Evolutionary conservation across 1,284 basidiomycete species (phyloP).

Genomic region (Rhodotorula sp.): DNA sequence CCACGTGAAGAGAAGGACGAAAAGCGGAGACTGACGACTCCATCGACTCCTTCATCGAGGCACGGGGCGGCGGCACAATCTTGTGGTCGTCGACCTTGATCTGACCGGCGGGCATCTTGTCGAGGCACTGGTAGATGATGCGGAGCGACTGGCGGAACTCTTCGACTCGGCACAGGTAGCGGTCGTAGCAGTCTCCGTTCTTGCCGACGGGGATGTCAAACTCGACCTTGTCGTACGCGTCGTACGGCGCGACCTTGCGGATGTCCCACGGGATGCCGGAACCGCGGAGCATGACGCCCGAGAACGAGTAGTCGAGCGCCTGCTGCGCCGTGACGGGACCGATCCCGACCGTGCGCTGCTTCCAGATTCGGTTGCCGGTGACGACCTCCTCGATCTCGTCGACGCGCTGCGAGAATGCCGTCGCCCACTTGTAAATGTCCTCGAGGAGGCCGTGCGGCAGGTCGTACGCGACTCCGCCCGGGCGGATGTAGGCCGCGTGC

Average conservation of each 20-base stretch:
- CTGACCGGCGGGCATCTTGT: conserved; percentile 94
- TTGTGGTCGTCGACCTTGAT: conserved; percentile 98
- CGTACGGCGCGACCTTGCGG: conserved; percentile 87
- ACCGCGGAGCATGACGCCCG: conserved; percentile 94
- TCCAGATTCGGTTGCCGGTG: conserved; percentile 98
- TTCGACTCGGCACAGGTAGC: conserved; percentile 93
- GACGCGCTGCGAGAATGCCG: conserved; percentile 80
- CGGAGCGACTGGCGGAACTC: conserved; percentile 93
- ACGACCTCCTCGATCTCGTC: conserved; percentile 99
- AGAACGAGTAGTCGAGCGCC: conserved; percentile 91
- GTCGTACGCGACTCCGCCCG: conserved; percentile 97
- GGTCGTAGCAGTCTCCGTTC: conserved; percentile 96
- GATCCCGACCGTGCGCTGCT: conserved; percentile 86
- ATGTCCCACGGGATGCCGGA: conserved; percentile 95
- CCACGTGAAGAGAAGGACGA: too few relatives aligned
- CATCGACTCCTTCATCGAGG: conserved; percentile 99
- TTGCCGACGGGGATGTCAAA: conserved; percentile 95
- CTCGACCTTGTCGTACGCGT: conserved; percentile 97
- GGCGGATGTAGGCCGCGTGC: conserved; percentile 96
- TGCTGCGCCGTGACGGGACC: conserved; percentile 89
- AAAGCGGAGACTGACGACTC: conserved; percentile 45
- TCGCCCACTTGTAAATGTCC: conserved; percentile 97
- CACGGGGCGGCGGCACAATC: conserved; percentile 92
- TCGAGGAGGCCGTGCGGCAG: conserved; percentile 93
- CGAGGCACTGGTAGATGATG: conserved; percentile 88